Base-by-base conservation (phyloP, 1,284 basidiomycete species). In the Pyrrhoderma lamaoense region DNA sequence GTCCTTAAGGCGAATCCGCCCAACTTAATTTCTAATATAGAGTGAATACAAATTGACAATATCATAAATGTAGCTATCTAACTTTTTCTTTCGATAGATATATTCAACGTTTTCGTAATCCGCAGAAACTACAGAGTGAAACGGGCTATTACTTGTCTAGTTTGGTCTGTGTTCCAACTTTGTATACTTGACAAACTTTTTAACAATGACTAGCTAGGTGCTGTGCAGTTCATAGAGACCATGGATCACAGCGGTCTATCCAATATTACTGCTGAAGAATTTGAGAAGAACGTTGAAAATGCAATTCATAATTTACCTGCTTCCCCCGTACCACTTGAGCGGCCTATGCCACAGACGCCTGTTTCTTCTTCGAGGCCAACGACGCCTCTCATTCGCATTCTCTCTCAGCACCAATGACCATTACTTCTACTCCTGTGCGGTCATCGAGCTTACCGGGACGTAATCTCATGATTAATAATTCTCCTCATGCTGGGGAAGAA, bases 111-210 rank as follows among this genome's bases (percentile, higher is more conserved):
- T 99, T 99, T 67, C 76, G 95, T 45, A 93, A 90, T 64, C 89
- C 93, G 0, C 75, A 77, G 3, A 93, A 93, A 62, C 71, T 98
- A 22, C 86, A 91, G 60, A 93, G 94, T 59, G 96, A 99, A 70
- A 87, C 91, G 8, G 96, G 94, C 0, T 99, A 99, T 66, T 99
- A 99, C 66, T 74, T 99, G 1, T 96, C 93, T 0, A 95, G 91
- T 69, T 70, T 99, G 56, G 90, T 92, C 58, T 60, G 83, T 69
- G 13, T 4, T 34, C 5, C 27, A n/a, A 16, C 38, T 49, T 11
- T 31, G 38, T 23, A 8, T 13, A 49, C n/a, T 18, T 40, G 3
- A 19, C 16, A n/a, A 8, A 31, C 11, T 23, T 14, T 45, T 19
- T 23, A 27, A 18, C 18, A 2, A 13, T 16, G 16, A 36, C 22